A percentile compares a stretch with the other conserved stretches of the same genome.
Conservation (phyloP, 352 stramenopile genomes). For the Phytophthora colocasiae region DNA sequence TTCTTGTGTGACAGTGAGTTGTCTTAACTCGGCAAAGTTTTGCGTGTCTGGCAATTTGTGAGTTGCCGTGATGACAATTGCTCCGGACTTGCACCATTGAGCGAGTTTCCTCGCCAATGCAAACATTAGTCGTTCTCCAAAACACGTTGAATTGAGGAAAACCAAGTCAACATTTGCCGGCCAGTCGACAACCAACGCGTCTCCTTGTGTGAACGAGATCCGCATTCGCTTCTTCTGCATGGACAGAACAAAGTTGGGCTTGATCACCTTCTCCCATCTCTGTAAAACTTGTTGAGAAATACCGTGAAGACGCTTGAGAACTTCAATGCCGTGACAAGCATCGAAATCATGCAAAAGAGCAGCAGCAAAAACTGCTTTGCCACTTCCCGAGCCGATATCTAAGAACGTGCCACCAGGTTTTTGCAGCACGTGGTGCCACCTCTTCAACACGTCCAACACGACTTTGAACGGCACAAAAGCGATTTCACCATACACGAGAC, state of each 20-base stretch:
- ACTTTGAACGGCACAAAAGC: conserved; percentile 79
- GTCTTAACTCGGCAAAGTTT: conserved; percentile 52
- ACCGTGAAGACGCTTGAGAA: conserved; percentile 76
- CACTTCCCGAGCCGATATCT: conserved; percentile 89
- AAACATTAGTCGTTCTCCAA: conserved; percentile 70
- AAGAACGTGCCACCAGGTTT: conserved; percentile 83
- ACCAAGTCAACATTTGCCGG: conserved; percentile 64
- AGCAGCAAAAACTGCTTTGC: conserved; percentile 89
- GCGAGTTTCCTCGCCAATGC: conserved; percentile 55
- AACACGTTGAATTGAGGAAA: conserved; percentile 94
- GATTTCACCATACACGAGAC: conserved; percentile 92
- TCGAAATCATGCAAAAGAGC: conserved; percentile 89
- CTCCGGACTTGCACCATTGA: conserved; percentile 56
- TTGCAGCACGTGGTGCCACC: conserved; percentile 61
- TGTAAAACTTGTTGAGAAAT: conserved; percentile 65
- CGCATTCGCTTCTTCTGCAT: conserved; percentile 76
- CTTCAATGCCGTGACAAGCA: conserved; percentile 87
- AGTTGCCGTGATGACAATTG: conserved; percentile 70
- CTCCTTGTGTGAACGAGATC: conserved; percentile 75
- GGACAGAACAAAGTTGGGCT: conserved; percentile 52
- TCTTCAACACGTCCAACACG: conserved; percentile 71
- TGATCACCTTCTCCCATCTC: conserved; percentile 64
- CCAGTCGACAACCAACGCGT: conserved; percentile 81
- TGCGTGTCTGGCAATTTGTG: conserved; percentile 54
- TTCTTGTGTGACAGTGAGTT: conserved; percentile 61